phyloP scores from a whole-genome alignment of 73 alveolate species.

The Diophrys sp. region DNA sequence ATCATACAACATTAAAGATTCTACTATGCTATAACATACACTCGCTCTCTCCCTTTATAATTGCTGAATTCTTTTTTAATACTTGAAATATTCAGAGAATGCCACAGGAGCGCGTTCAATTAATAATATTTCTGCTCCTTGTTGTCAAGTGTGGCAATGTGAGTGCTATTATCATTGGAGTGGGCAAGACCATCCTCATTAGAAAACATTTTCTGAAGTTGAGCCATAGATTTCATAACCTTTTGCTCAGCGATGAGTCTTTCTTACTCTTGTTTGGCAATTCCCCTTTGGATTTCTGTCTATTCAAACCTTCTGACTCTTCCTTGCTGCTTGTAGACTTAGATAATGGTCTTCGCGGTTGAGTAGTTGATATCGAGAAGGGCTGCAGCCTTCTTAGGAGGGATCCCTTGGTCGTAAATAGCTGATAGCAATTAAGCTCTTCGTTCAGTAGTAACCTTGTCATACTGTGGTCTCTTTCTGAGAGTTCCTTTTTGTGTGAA shows the following conservation, averaged over 20 bases:
- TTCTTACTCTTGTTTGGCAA: background rate
- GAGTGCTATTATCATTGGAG: background rate
- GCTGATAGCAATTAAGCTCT: background rate
- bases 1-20: no score
- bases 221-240: background rate
- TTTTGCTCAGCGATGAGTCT: background rate
- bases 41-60: no score
- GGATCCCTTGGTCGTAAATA: background rate
- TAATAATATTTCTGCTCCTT: no score
- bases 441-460: background rate
- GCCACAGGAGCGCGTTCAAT: no score
- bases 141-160: no score
- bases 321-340: background rate
- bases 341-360: background rate
- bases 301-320: background rate
- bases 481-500: background rate
- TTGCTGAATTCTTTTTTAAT: no score
- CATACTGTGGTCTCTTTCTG: background rate
- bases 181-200: background rate
- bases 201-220: background rate
- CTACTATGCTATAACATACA: no score
- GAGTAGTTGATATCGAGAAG: background rate
- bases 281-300: background rate
- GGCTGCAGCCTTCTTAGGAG: conserved; percentile 2
- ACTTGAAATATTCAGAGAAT: no score